Base-by-base conservation (phyloP, 768 basidiomycete genomes). In the Rhodotorula taiwanensis region DNA sequence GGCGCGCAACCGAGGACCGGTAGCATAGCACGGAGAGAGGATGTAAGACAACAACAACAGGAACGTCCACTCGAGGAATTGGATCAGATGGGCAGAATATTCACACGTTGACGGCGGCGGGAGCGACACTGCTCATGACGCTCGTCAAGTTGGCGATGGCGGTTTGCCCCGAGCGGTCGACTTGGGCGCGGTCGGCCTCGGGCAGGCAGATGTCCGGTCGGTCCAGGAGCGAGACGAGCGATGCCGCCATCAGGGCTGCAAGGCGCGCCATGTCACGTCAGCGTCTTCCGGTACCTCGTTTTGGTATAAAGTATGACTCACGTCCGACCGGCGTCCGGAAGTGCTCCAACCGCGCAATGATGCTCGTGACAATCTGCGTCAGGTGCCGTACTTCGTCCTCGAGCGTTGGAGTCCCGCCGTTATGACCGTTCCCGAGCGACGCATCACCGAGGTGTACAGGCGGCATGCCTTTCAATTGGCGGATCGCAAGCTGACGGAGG, bases 151-250 rank as follows among this genome's bases (percentile, higher is more conserved):
- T 10, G 14, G 21, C 11, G 14, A 53, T 25, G n/a, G 52, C 25
- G 27, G 52, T 14, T n/a, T 31, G 33, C 7, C 49, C 49, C 21
- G 44, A 15, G 14, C 21, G 56, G 25, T 27, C 18, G 25, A 14
- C 34, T 25, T 4, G 1, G 20, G 28, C 23, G 1, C 15, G 47
- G 39, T 41, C 39, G 13, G 39, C 25, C 9, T 6, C 11, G 23
- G 57, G 57, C 27, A 58, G 57, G 36, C 36, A 28, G 39, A 58
- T 27, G 9, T 50, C 49, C 3, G 57, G 39, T 27, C 49, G 36
- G 28, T 51, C 48, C 48, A 58, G 57, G 34, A 51, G 41, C 30
- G 41, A 34, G 21, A n/a, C 28, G 49, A 58, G 57, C 2, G 49
- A 30, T 20, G 4, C 1, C 21, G 57, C 57, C 21, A 21, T 39